Conservation (phyloP, 495 filamentous ascomycete species). For the Margaritispora aquatica region DNA sequence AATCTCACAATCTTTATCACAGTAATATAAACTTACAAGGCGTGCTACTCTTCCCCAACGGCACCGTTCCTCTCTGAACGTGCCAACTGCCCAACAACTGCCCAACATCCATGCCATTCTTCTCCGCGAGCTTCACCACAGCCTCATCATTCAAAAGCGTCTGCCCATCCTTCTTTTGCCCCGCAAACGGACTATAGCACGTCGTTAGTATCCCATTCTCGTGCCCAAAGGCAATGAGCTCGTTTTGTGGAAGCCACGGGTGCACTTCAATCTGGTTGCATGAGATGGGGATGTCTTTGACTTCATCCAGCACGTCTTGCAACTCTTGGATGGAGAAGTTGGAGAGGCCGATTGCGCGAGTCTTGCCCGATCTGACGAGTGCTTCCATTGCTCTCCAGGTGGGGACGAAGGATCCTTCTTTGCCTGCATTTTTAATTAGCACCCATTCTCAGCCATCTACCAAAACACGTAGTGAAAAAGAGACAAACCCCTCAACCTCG, state of each 20-base stretch:
- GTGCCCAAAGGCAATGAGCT: slow-evolving; percentile 47
- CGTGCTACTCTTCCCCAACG: slow-evolving; percentile 31
- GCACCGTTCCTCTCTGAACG: slow-evolving; percentile 23
- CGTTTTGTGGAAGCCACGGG: slow-evolving; percentile 52
- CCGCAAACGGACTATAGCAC: slow-evolving; percentile 59
- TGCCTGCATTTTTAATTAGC: neutral
- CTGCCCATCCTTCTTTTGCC: slow-evolving; percentile 16
- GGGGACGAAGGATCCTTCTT: slow-evolving; percentile 7
- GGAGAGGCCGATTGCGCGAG: slow-evolving; percentile 71
- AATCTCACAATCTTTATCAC: neutral
- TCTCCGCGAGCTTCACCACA: slow-evolving; percentile 26
- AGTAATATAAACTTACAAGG: slow-evolving; percentile 18
- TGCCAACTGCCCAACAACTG: slow-evolving; percentile 21
- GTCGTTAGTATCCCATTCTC: slow-evolving; percentile 53
- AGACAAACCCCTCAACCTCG: slow-evolving; percentile 1
- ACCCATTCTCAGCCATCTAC: too few species aligned
- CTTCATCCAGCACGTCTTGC: slow-evolving; percentile 45
- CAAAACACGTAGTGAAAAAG: too few species aligned
- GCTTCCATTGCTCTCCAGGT: slow-evolving; percentile 65
- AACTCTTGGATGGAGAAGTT: slow-evolving; percentile 70
- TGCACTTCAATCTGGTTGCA: slow-evolving; percentile 61
- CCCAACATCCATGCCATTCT: slow-evolving; percentile 18
- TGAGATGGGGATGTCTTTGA: slow-evolving; percentile 50
- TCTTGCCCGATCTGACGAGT: slow-evolving; percentile 70
- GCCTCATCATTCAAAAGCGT: slow-evolving; percentile 25